Evolutionary conservation across 202 grass and related monocot species (phyloP).

Genomic region (Bolboschoenoplectus hybrid): DNA sequence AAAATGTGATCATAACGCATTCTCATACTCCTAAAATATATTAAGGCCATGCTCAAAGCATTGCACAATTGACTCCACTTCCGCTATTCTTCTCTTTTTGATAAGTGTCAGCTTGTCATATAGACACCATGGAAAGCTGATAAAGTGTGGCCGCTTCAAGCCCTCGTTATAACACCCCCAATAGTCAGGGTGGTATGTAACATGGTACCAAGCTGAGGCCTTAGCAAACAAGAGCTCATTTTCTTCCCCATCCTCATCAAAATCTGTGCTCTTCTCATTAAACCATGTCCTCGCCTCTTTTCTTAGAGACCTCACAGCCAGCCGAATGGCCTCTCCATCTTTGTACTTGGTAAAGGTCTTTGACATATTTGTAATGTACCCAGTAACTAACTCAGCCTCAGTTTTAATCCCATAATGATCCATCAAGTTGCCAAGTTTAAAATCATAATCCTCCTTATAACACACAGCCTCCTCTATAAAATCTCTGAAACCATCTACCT

Average conservation of each 20-base stretch:
- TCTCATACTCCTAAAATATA: conserved; percentile 34
- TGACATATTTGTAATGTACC: conserved; percentile 76
- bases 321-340: conserved; percentile 73
- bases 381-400: conserved; percentile 82
- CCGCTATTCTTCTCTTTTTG: conserved; percentile 53
- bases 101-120: conserved; percentile 67
- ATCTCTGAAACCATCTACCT: conserved; percentile 65
- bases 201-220: conserved; percentile 90
- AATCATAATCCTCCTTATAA: conserved; percentile 89
- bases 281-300: conserved; percentile 89
- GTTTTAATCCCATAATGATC: conserved; percentile 90
- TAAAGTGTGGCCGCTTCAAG: conserved; percentile 57
- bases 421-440: conserved; percentile 84
- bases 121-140: conserved; percentile 90
- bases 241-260: conserved; percentile 30
- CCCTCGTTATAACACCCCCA: conserved; percentile 58
- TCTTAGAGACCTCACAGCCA: conserved; percentile 65
- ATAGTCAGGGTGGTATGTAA: conserved; percentile 68
- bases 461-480: conserved; percentile 54
- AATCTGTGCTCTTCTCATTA: conserved; percentile 37
- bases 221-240: conserved; percentile 51
- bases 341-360: conserved; percentile 75
- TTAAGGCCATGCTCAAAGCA: conserved; percentile 34
- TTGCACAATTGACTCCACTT: conserved; percentile 42
- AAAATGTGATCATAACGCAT: not conserved